A percentile compares a stretch with the other conserved stretches of the same genome.
These are phyloP conservation scores for Lipomyces japonicus DNA, from an alignment of 805 yeast genomes.

Conservation along the genomic window DNA sequence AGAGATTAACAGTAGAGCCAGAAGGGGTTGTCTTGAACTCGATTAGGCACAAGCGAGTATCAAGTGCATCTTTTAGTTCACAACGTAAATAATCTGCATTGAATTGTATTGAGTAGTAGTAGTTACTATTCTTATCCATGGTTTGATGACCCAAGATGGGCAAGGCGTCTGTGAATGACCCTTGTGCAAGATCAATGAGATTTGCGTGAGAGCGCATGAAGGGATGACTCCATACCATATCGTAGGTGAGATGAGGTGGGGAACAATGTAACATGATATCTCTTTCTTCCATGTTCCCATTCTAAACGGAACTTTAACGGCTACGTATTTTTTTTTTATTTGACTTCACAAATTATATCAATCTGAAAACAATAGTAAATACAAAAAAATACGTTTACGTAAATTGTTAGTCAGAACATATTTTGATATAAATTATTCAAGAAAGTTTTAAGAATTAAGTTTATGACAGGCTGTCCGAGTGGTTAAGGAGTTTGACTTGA, in stretches of 20 bases:
- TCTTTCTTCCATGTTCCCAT: background rate
- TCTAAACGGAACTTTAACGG: background rate
- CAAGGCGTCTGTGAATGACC: background rate
- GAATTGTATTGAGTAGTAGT: background rate
- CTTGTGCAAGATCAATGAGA: background rate
- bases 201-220: background rate
- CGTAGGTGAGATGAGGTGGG: background rate
- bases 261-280: background rate
- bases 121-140: background rate
- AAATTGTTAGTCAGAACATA: no score
- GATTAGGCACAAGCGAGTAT: background rate
- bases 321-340: no score
- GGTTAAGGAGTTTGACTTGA: slow-evolving; percentile 47
- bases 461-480: slow-evolving; percentile 43
- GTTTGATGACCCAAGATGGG: background rate
- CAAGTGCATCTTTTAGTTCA: background rate
- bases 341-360: no score
- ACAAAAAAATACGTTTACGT: no score
- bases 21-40: background rate
- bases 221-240: background rate
- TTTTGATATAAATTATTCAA: background rate
- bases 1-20: background rate
- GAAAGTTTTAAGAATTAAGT: background rate
- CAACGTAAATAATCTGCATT: background rate
- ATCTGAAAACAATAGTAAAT: no score